Percentiles rank a stretch among this genome's conserved stretches.
These are phyloP conservation scores for Gillenia trifoliata DNA, from an alignment of 306 rosid species.

Conservation along the genomic window DNA sequence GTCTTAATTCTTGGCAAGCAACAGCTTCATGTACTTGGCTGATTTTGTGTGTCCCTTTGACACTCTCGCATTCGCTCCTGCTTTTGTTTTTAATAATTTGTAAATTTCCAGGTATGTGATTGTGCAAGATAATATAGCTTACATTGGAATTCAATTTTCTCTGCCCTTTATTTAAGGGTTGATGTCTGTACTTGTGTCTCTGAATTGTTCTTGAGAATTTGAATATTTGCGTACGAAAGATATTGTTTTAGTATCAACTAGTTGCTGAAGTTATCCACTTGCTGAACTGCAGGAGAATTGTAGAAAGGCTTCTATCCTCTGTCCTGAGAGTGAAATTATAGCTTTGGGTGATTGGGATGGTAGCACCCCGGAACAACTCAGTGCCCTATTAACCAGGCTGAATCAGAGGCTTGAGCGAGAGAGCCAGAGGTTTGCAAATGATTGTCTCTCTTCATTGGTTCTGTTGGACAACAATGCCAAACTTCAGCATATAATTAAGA, in stretches of 20 bases:
- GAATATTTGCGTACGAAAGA: background rate
- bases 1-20: background rate
- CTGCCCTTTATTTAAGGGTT: background rate
- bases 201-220: background rate
- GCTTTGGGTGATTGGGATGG: slow-evolving; percentile 58
- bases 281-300: slow-evolving; percentile 53
- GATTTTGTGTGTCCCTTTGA: too few relatives aligned
- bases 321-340: slow-evolving; percentile 60
- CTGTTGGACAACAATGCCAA: slow-evolving; percentile 11
- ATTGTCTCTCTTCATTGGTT: slow-evolving; percentile 12
- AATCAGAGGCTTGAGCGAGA: slow-evolving; percentile 58
- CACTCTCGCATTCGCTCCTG: background rate
- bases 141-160: background rate
- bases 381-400: slow-evolving; percentile 54
- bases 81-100: background rate
- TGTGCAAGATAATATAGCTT: background rate
- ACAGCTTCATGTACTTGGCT: background rate
- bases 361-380: slow-evolving; percentile 74
- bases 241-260: background rate
- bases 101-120: background rate
- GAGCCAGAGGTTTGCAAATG: slow-evolving; percentile 48
- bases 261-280: slow-evolving; percentile 19
- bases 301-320: slow-evolving; percentile 72
- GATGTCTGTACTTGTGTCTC: background rate
- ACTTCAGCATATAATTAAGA: background rate